These are phyloP conservation scores for Citropsis articulata DNA, from an alignment of 345 rosid species.

Conservation along the genomic window DNA sequence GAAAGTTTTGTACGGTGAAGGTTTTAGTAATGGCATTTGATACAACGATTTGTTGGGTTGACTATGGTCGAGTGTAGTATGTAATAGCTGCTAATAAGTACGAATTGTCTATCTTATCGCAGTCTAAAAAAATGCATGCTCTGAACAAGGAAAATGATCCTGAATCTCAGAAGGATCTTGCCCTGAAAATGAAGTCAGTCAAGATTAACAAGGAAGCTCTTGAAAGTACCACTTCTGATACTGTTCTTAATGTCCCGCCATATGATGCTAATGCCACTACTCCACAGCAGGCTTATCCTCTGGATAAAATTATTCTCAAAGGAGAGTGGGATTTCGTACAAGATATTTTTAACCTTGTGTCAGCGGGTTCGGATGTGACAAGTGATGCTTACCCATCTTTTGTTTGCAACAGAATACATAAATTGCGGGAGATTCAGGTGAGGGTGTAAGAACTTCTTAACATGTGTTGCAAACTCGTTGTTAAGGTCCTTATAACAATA, in stretches of 20 bases:
- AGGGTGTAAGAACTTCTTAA: background rate
- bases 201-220: conserved; percentile 57
- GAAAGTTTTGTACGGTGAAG: background rate
- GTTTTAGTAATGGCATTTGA: background rate
- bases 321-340: conserved; percentile 69
- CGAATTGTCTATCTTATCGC: conserved; percentile 17
- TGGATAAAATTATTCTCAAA: conserved; percentile 58
- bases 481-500: background rate
- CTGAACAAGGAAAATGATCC: conserved; percentile 51
- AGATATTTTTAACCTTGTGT: conserved; percentile 47
- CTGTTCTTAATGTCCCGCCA: conserved; percentile 72
- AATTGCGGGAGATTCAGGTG: conserved; percentile 55
- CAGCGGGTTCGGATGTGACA: conserved; percentile 25
- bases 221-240: conserved; percentile 35
- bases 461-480: background rate
- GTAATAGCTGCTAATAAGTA: background rate
- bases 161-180: conserved; percentile 42
- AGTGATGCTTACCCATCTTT: conserved; percentile 53
- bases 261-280: conserved; percentile 49
- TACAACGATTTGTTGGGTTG: background rate
- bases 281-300: conserved; percentile 69
- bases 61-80: background rate
- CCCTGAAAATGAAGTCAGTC: conserved; percentile 37
- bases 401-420: conserved; percentile 66
- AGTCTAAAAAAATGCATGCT: conserved; percentile 50